Evolutionary conservation across 2,329 filamentous ascomycete genomes (phyloP).

Genomic region (Colletotrichum sp.): DNA sequence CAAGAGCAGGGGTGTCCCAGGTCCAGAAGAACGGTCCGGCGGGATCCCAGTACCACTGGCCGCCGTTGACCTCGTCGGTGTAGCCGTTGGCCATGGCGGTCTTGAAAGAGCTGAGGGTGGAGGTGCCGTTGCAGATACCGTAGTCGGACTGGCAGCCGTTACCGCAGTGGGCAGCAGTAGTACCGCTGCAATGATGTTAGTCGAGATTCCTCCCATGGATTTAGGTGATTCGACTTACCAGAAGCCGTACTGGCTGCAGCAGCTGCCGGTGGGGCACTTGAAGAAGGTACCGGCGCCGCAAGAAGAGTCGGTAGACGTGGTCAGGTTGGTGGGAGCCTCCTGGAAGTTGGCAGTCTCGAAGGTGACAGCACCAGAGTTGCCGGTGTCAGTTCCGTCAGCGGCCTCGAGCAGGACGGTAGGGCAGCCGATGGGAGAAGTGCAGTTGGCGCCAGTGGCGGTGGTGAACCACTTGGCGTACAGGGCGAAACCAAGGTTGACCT

Average conservation of each 20-base stretch:
- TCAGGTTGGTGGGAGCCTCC: slow-evolving; percentile 7
- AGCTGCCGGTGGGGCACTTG: slow-evolving; percentile 9
- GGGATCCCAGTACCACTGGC: slow-evolving; percentile 60
- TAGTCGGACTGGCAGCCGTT: slow-evolving; percentile 16
- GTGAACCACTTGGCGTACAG: slow-evolving; percentile 75
- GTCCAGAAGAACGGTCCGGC: slow-evolving; percentile 55
- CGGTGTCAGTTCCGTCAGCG: slow-evolving; percentile 62
- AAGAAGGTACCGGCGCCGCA: slow-evolving; percentile 13
- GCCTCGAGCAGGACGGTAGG: slow-evolving; percentile 64
- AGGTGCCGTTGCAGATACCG: slow-evolving; percentile 15
- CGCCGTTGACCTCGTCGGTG: slow-evolving; percentile 53
- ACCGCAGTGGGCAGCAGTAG: slow-evolving; percentile 7
- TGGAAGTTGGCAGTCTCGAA: slow-evolving; percentile 40
- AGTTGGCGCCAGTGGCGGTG: slow-evolving; percentile 52
- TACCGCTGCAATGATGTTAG: background rate
- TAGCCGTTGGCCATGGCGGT: slow-evolving; percentile 44
- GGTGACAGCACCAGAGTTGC: slow-evolving; percentile 47
- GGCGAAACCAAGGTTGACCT: slow-evolving; percentile 70
- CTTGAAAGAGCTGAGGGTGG: slow-evolving; percentile 38
- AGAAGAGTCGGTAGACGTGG: background rate
- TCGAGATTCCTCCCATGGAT: background rate
- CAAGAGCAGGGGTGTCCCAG: slow-evolving; percentile 57
- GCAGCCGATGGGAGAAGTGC: slow-evolving; percentile 60
- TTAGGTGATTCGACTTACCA: background rate
- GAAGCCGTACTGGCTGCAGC: slow-evolving; percentile 18